A percentile compares a stretch with the other conserved stretches of the same genome.
These are phyloP conservation scores for Thymus quinquecostatus DNA, from an alignment of 257 asterid genomes.

Conservation along the genomic window DNA sequence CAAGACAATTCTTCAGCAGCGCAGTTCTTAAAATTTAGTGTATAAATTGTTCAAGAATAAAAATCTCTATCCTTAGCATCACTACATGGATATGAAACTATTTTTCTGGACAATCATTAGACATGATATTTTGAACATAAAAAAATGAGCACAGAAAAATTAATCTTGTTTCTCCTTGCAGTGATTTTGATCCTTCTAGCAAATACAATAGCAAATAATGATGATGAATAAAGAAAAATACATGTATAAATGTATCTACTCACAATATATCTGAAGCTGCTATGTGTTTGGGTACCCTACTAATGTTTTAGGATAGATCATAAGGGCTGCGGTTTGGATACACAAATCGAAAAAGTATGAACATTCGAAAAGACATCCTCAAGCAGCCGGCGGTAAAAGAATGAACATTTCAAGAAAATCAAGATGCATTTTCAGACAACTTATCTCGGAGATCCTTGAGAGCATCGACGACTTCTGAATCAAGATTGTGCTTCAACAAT, in stretches of 20 bases:
- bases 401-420: background rate
- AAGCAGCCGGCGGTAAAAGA: background rate
- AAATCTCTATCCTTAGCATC: no score
- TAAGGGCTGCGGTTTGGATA: background rate
- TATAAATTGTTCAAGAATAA: no score
- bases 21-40: no score
- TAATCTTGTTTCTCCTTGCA: no score
- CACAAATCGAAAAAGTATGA: background rate
- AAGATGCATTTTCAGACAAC: slow-evolving; percentile 51
- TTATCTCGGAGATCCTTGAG: slow-evolving; percentile 89
- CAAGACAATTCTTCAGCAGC: no score
- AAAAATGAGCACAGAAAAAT: no score
- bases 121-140: no score
- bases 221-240: no score
- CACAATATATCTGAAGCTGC: background rate
- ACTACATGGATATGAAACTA: no score
- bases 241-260: background rate
- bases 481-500: slow-evolving; percentile 93
- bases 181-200: no score
- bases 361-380: slow-evolving; percentile 3
- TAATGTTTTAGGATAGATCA: background rate
- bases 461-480: slow-evolving; percentile 81
- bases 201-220: no score
- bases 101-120: no score
- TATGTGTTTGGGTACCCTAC: background rate